Conservation (phyloP, 768 basidiomycete genomes). For the Tylopilus balloui region DNA sequence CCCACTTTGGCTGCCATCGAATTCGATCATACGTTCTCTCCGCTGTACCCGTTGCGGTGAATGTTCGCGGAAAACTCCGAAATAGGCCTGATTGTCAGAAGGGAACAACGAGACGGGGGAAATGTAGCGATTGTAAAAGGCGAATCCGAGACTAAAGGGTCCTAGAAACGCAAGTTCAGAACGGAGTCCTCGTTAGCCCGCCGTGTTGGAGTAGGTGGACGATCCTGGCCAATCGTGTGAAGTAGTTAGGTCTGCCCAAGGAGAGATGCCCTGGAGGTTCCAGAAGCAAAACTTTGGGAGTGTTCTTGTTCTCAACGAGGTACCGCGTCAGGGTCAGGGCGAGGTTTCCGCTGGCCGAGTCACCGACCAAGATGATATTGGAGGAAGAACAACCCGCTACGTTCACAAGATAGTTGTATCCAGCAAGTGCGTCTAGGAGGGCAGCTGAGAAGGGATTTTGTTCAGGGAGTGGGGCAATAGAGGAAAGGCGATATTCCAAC, state of each 20-base stretch:
- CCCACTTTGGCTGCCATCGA: constrained; percentile 50
- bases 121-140: constrained; percentile 48
- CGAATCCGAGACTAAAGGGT: constrained; percentile 43
- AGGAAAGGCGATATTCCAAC: constrained; percentile 69
- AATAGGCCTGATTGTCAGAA: constrained; percentile 33
- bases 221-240: constrained; percentile 38
- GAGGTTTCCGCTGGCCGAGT: constrained; percentile 77
- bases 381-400: constrained; percentile 50
- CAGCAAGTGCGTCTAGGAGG: constrained; percentile 68
- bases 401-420: constrained; percentile 66
- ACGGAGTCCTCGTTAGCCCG: constrained; percentile 27
- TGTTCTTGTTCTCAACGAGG: constrained; percentile 45
- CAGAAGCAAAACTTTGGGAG: constrained; percentile 32
- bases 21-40: constrained; percentile 57
- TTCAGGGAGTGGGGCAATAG: constrained; percentile 37
- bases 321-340: constrained; percentile 59
- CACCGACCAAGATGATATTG: constrained; percentile 65
- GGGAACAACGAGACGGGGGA: constrained; percentile 52
- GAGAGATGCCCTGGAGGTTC: constrained; percentile 46
- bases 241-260: constrained; percentile 46
- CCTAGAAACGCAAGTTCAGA: constrained; percentile 43
- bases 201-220: constrained; percentile 38
- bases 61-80: constrained; percentile 57
- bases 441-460: constrained; percentile 69
- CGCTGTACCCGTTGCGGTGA: constrained; percentile 53